Evolutionary conservation across 805 yeast species (phyloP), one percentile per base, ranked within the genome.

Genomic region (Yamadazyma takamatsuzukensis): DNA sequence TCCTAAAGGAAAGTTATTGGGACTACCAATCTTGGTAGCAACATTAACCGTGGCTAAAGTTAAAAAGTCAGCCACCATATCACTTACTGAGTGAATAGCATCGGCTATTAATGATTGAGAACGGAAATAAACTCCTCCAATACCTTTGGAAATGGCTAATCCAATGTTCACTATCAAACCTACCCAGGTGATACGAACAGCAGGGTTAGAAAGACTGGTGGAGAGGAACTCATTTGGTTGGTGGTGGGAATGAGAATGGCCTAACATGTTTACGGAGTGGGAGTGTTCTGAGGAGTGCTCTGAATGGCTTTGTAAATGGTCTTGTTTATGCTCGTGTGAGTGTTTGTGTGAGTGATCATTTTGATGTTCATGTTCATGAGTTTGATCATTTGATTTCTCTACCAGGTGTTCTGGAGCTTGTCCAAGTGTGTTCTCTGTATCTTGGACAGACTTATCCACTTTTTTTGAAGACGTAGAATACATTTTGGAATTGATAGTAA

Each of bases 41-140:
- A 83, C 77, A 19, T 84, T 79, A 13, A 93, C 96, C 1, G 97
- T 90, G 4, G 88, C 80, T 36, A 93, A 66, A 0, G 98, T 93
- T 43, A 93, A 63, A 28, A 90, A 74, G 56, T 93, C 98, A 6
- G 95, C 84, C 11, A 93, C 74, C 63, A 90, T 68, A 59, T 93
- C 98, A 29, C 94, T 80, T 14, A 86, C 70, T 0, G 97, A 90
- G 61, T 93, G 98, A 18, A 88, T 80, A 1, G 97, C 89, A 59
- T 93, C 98, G 1, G 98, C 98, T 30, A 89, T 55, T 36, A 93
- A 72, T 2, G 97, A 89, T 55, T 89, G 96, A 0, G 98, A 93
- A 56, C 93, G 95, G 72, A 93, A 93, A 23, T 78, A 78, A 12
- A 86, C 68, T 6, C 98, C 98, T 18, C 97, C 97, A 15, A 78